Percentiles rank a stretch among this genome's conserved stretches.
These are phyloP conservation scores for Kewa caespitosa DNA, from an alignment of 179 eudicot species.

Conservation along the genomic window DNA sequence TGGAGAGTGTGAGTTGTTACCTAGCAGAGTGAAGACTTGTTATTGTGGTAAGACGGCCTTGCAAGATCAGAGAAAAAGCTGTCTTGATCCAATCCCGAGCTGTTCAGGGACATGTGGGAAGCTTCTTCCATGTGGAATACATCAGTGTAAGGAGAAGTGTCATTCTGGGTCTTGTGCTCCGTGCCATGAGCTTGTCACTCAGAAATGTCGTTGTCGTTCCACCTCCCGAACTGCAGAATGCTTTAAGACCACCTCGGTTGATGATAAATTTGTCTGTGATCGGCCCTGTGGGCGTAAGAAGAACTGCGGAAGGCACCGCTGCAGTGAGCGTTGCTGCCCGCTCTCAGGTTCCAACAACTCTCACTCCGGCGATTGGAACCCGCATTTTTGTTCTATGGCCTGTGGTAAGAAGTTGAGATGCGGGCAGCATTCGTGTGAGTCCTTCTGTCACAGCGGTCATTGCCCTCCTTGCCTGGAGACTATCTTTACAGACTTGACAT, in stretches of 20 bases:
- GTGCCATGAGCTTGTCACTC: constrained; percentile 65
- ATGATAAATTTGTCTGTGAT: constrained; percentile 68
- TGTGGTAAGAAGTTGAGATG: constrained; percentile 94
- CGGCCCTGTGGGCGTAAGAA: constrained; percentile 85
- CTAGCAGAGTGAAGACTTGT: constrained; percentile 67
- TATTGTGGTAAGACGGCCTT: constrained; percentile 80
- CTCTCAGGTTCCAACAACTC: constrained; percentile 53
- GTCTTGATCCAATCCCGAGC: constrained; percentile 81
- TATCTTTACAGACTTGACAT: constrained; percentile 76
- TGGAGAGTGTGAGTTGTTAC: constrained; percentile 77
- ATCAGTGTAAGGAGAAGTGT: constrained; percentile 65
- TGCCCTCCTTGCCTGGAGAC: constrained; percentile 98
- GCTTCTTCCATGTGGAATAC: constrained; percentile 72
- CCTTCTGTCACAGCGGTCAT: constrained; percentile 91
- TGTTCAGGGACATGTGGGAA: constrained; percentile 69
- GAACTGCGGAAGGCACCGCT: constrained; percentile 94
- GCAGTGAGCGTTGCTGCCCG: constrained; percentile 95
- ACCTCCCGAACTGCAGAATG: constrained; percentile 78
- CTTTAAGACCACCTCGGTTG: constrained; percentile 46
- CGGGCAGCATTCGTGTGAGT: constrained; percentile 83
- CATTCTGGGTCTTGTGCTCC: constrained; percentile 73
- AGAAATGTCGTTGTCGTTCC: constrained; percentile 82
- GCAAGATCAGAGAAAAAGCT: constrained; percentile 52
- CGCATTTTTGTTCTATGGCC: constrained; percentile 82
- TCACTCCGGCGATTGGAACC: constrained; percentile 54